phyloP scores from a whole-genome alignment of 257 asterid species.

The Solanum raphanifolium region DNA sequence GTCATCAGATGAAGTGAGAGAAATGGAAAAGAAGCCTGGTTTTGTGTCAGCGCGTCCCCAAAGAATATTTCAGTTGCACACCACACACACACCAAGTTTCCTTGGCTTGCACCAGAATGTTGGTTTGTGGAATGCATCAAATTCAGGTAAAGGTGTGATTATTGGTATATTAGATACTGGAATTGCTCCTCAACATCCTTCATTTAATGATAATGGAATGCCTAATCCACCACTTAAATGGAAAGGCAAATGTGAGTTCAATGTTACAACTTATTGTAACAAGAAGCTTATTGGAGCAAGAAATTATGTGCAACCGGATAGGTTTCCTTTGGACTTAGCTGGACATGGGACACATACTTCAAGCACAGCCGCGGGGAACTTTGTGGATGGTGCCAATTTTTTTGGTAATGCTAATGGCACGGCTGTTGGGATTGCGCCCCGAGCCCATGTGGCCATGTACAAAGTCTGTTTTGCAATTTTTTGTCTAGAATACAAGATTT shows the following conservation, averaged over 20 bases:
- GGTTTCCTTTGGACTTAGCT: not conserved
- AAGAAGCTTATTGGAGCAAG: too few species aligned
- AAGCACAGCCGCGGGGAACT: not conserved
- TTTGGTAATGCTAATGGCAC: conserved; percentile 4
- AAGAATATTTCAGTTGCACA: not conserved
- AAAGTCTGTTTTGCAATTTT: not conserved
- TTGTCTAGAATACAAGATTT: not conserved
- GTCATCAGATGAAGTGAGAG: not conserved
- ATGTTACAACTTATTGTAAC: too few species aligned
- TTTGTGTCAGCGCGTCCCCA: not conserved
- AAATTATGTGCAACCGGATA: too few species aligned
- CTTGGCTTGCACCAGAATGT: not conserved
- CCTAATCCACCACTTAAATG: not conserved
- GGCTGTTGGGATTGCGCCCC: not conserved
- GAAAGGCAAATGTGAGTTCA: too few species aligned
- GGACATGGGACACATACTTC: not conserved
- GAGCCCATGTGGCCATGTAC: not conserved
- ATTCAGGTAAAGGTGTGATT: not conserved
- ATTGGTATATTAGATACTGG: not conserved
- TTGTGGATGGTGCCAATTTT: not conserved
- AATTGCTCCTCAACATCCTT: not conserved
- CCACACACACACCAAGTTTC: not conserved
- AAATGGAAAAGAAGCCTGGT: not conserved
- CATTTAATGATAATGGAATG: conserved; percentile 1
- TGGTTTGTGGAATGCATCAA: not conserved